Conservation (phyloP, 768 basidiomycete genomes). For the Termitomyces bulborhizus region DNA sequence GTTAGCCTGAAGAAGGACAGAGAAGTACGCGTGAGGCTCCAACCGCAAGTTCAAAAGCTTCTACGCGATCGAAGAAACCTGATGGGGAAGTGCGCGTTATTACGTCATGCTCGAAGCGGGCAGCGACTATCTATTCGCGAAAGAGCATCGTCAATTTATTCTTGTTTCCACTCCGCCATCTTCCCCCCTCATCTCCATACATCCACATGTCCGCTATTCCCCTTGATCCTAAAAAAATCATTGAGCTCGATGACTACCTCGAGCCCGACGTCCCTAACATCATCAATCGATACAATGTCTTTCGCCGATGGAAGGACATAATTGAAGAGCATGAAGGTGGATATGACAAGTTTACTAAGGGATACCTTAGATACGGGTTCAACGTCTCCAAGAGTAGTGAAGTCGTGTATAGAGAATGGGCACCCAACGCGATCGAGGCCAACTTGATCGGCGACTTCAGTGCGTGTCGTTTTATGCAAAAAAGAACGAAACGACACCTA, state of each 20-base stretch:
- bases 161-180: slow-evolving; percentile 16
- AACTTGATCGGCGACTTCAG: slow-evolving; percentile 95
- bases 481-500: slow-evolving; percentile 2
- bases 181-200: slow-evolving; percentile 8
- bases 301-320: slow-evolving; percentile 68
- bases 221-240: slow-evolving; percentile 53
- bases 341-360: slow-evolving; percentile 70
- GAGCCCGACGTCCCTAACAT: slow-evolving; percentile 67
- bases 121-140: not conserved
- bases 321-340: slow-evolving; percentile 83
- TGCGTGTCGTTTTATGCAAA: slow-evolving; percentile 34
- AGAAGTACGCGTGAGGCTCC: too few relatives aligned
- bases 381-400: slow-evolving; percentile 60
- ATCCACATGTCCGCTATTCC: slow-evolving; percentile 32
- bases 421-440: slow-evolving; percentile 82
- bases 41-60: not conserved
- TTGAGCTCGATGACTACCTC: slow-evolving; percentile 69
- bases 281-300: slow-evolving; percentile 58
- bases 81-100: slow-evolving; percentile 7
- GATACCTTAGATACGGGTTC: slow-evolving; percentile 77
- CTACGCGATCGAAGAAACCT: not conserved
- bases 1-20: not conserved
- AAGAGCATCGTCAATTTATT: not conserved
- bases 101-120: slow-evolving; percentile 14
- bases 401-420: slow-evolving; percentile 92